These are phyloP conservation scores for Decorospora gaudefroyi DNA, from an alignment of 2,329 filamentous ascomycete genomes.

Conservation along the genomic window DNA sequence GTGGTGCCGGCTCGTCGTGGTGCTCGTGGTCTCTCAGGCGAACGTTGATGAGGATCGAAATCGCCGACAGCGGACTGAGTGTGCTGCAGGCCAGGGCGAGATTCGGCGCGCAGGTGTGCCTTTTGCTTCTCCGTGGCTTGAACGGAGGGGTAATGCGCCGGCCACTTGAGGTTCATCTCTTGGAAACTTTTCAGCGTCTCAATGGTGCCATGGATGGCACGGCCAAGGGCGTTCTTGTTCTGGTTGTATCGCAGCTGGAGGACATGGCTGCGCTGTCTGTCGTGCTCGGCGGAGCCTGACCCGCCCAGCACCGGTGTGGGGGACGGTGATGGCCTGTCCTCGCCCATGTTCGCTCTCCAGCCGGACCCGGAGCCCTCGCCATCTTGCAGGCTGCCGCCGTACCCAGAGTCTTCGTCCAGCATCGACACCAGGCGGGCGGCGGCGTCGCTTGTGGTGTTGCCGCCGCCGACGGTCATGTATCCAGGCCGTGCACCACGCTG, in stretches of 20 bases:
- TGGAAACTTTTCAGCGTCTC: conserved; percentile 83
- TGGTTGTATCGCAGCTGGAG: conserved; percentile 95
- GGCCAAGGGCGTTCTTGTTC: conserved; percentile 82
- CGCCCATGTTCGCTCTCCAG: conserved; percentile 61
- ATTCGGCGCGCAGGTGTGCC: conserved; percentile 52
- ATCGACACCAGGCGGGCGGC: conserved; percentile 79
- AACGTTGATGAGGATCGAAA: conserved; percentile 45
- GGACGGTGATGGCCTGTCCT: conserved; percentile 62
- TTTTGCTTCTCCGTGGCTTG: conserved; percentile 55
- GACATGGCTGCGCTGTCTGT: conserved; percentile 75
- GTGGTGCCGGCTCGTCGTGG: conserved; percentile 75
- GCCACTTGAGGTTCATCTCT: conserved; percentile 89
- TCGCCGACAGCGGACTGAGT: conserved; percentile 65
- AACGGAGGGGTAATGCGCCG: conserved; percentile 89
- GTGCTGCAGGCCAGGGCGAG: conserved; percentile 66
- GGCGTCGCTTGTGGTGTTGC: conserved; percentile 73
- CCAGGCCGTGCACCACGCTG: conserved; percentile 55
- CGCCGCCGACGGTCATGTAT: conserved; percentile 88
- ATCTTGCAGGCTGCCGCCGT: conserved; percentile 74
- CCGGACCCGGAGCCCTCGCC: conserved; percentile 61
- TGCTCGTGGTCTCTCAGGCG: conserved; percentile 55
- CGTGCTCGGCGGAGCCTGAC: conserved; percentile 60
- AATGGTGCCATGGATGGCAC: conserved; percentile 83
- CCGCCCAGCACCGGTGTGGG: conserved; percentile 60
- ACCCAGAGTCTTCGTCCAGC: conserved; percentile 87